A percentile compares a stretch with the other conserved stretches of the same genome.
These are phyloP conservation scores for Sphagnum tenellum DNA, from an alignment of 225 moss, liverwort and hornwort species.

Conservation along the genomic window DNA sequence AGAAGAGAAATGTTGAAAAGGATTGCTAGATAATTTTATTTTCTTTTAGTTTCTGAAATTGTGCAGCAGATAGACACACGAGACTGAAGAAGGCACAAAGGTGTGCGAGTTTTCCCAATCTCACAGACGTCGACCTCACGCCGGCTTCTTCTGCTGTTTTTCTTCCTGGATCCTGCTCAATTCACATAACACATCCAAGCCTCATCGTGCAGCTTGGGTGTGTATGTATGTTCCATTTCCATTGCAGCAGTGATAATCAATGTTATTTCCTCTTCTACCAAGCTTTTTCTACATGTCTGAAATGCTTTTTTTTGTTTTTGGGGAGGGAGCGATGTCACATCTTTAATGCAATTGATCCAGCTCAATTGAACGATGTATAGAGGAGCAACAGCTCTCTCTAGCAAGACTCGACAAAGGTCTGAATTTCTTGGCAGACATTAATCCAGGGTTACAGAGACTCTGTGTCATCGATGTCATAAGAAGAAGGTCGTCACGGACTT, in stretches of 20 bases:
- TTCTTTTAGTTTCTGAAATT: too few species aligned
- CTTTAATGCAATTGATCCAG: conserved; percentile 41
- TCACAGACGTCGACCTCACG: conserved; percentile 59
- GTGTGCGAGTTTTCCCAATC: conserved; percentile 47
- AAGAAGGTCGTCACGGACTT: conserved; percentile 14
- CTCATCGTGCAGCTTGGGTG: conserved; percentile 51
- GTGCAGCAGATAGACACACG: too few species aligned
- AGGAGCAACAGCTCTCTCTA: conserved; percentile 58
- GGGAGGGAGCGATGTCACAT: background rate
- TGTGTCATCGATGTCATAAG: conserved; percentile 73
- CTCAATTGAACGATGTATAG: conserved; percentile 64
- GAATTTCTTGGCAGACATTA: conserved; percentile 62
- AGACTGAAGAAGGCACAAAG: too few species aligned
- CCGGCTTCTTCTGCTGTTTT: conserved; percentile 17
- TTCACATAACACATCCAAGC: conserved; percentile 48
- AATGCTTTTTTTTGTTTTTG: too few species aligned
- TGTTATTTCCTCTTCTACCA: background rate
- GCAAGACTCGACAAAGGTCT: conserved; percentile 61
- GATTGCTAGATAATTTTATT: too few species aligned
- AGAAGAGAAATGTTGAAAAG: too few species aligned
- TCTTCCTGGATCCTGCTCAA: background rate
- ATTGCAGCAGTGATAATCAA: too few species aligned
- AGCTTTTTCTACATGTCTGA: background rate
- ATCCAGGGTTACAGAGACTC: conserved; percentile 73
- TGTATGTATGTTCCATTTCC: background rate